Conservation (phyloP, 345 rosid genomes). For the Eucalyptus sp. region DNA sequence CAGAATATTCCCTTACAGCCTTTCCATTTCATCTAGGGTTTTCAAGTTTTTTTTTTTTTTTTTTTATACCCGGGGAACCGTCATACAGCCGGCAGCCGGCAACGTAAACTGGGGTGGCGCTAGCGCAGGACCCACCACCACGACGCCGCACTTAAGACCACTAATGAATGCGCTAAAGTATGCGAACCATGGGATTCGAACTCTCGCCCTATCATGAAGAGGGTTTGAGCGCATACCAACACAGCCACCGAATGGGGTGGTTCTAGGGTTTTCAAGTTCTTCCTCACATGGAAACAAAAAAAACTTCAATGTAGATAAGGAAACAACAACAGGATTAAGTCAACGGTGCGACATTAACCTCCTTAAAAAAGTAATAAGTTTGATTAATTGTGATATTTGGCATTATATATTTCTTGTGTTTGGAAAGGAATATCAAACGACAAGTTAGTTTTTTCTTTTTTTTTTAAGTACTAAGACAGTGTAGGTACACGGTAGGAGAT, state of each 20-base stretch:
- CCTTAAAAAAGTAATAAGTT: not conserved
- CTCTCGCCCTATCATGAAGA: no score
- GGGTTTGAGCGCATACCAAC: no score
- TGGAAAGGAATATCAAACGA: not conserved
- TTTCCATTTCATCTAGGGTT: not conserved
- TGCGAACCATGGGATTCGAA: no score
- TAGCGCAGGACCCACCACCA: no score
- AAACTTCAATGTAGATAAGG: not conserved
- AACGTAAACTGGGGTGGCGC: no score
- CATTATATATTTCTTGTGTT: not conserved
- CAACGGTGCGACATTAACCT: not conserved
- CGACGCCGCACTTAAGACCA: no score
- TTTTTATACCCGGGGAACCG: no score
- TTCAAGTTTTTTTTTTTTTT: not conserved
- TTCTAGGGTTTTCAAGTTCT: not conserved
- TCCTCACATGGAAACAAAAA: not conserved
- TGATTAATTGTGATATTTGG: not conserved
- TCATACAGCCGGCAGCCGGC: no score
- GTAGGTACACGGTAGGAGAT: not conserved
- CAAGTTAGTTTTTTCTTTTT: not conserved
- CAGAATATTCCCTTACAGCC: not conserved
- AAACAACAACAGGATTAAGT: not conserved
- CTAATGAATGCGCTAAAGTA: no score
- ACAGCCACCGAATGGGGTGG: not conserved
- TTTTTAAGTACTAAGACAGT: not conserved